phyloP scores from a whole-genome alignment of 1,139 yeast species.

The Candida neerlandica region DNA sequence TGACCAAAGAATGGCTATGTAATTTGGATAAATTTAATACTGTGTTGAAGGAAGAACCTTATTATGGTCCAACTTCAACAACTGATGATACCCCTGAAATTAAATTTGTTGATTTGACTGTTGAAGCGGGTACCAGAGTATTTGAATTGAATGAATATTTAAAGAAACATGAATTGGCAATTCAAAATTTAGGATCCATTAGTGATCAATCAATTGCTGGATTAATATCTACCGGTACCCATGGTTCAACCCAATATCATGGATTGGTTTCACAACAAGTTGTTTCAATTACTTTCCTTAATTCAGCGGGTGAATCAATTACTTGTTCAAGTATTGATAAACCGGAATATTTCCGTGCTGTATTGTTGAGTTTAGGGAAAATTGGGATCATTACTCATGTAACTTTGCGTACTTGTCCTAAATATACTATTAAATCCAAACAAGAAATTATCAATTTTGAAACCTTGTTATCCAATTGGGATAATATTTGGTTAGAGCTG shows the following conservation, averaged over 20 bases:
- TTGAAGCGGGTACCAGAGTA: constrained; percentile 90
- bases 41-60: constrained; percentile 47
- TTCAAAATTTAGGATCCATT: constrained; percentile 92
- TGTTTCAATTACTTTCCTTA: constrained; percentile 71
- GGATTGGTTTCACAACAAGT: constrained; percentile 89
- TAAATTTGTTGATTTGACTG: constrained; percentile 83
- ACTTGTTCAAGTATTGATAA: constrained; percentile 70
- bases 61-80: constrained; percentile 36
- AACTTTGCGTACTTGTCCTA: constrained; percentile 84
- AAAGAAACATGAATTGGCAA: constrained; percentile 66
- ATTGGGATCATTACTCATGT: constrained; percentile 88
- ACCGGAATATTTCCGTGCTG: constrained; percentile 79
- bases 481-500: constrained; percentile 80
- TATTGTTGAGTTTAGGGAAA: constrained; percentile 83
- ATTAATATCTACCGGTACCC: constrained; percentile 93
- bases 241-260: constrained; percentile 91
- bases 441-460: constrained; percentile 83
- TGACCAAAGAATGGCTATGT: constrained; percentile 87
- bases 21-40: constrained; percentile 75
- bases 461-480: constrained; percentile 68
- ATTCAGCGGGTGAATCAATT: constrained; percentile 71
- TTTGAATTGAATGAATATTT: constrained; percentile 73
- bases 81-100: constrained; percentile 39
- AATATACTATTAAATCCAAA: constrained; percentile 75
- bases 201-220: constrained; percentile 95